Conservation (phyloP, 1,284 basidiomycete species). For the Sporisorium iseilematis-ciliati region DNA sequence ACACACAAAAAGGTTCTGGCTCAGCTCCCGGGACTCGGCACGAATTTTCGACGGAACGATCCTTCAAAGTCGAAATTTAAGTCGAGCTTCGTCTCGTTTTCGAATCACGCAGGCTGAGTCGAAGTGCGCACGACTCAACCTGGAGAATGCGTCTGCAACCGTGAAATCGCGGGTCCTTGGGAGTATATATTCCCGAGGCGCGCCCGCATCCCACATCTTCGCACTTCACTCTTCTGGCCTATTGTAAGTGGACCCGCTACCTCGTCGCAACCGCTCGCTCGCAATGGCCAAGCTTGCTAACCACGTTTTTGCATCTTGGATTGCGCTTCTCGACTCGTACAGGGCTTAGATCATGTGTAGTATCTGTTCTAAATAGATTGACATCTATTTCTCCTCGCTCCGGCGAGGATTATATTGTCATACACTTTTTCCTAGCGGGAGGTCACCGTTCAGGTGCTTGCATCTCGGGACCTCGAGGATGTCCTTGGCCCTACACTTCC, state of each 20-base stretch:
- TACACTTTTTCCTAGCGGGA: conserved; percentile 55
- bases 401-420: conserved; percentile 52
- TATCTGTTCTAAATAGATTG: conserved; percentile 65
- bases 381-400: conserved; percentile 58
- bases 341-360: conserved; percentile 65
- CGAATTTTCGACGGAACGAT: conserved; percentile 1
- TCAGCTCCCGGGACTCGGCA: conserved; percentile 27
- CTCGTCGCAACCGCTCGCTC: background rate
- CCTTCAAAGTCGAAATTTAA: conserved; percentile 39
- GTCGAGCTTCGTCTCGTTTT: background rate
- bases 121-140: background rate
- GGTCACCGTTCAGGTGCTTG: conserved; percentile 51
- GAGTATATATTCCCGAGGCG: conserved; percentile 39
- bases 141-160: conserved; percentile 13
- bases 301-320: conserved; percentile 12
- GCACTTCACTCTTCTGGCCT: conserved; percentile 54
- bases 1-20: background rate
- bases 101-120: too few species aligned
- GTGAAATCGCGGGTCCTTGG: background rate
- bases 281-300: conserved; percentile 13
- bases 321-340: conserved; percentile 21
- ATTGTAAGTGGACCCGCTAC: conserved; percentile 42
- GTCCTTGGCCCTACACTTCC: conserved; percentile 60
- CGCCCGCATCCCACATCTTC: conserved; percentile 19
- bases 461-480: conserved; percentile 50